Base-by-base conservation (phyloP, 371 early-diverging fungal species). In the Modicella reniformis region DNA sequence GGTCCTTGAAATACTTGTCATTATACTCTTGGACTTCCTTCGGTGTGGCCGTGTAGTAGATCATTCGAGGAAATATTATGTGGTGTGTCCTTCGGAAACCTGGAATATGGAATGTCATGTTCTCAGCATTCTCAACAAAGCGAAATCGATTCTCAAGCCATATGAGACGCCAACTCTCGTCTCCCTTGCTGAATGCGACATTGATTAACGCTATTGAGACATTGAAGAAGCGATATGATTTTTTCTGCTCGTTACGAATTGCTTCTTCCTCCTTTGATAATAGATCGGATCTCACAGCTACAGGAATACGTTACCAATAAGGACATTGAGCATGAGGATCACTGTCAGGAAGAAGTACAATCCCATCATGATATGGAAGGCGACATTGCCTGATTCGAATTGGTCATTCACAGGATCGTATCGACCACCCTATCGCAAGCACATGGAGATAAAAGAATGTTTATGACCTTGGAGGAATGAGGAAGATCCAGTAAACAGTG, bases 261-360 rank as follows among this genome's bases (percentile, higher is more conserved):
- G n/a, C n/a, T n/a, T n/a, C n/a, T n/a, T n/a, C n/a, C n/a, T n/a
- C n/a, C n/a, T n/a, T n/a, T n/a, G n/a, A n/a, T n/a, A n/a, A n/a
- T n/a, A n/a, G n/a, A n/a, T n/a, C n/a, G n/a, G n/a, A n/a, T n/a
- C n/a, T n/a, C n/a, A n/a, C n/a, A n/a, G n/a, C n/a, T n/a, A n/a
- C n/a, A n/a, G n/a, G n/a, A n/a, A n/a, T n/a, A n/a, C n/a, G n/a
- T 55, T 69, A 69, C 74, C 75, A 26, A 75, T 75, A 1, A 75
- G 66, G 30, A 75, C 62, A 41, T 75, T 75, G 32, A 75, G 51
- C 75, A 75, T 70, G 26, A 75, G 29, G 26, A 75, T 75, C 29
- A 67, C 70, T 3, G 75, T 70, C 47, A 75, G 63, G 51, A 70
- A 70, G 49, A 75, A 70, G n/a, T 40, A 75, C 2, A 70, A 10